Evolutionary conservation across 306 rosid species (phyloP), one percentile per base, ranked within the genome.

Genomic region (Lathyrus oleraceus): DNA sequence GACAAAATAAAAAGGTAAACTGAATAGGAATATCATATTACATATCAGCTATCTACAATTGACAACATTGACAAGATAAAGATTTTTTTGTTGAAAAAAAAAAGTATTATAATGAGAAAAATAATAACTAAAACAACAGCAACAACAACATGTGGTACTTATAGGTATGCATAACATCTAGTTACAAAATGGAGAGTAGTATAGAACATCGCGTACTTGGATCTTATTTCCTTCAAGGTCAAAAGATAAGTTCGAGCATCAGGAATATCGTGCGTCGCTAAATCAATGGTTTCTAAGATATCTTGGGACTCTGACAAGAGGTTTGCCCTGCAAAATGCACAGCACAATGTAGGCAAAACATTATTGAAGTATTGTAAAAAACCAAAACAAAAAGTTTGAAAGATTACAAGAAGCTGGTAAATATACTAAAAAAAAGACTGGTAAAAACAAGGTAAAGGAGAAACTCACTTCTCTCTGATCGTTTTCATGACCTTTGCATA

Each of bases 241-340:
- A 91, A 74, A 71, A 94, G 86, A 87, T 90, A 91, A 70, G 97
- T 76, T 16, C 88, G 83, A n/a, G 92, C 97, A 84, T 94, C 99
- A 39, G 91, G 95, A 77, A 91, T 86, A 71, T 87, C 91, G 15
- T 73, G 60, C n/a, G 99, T 94, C 54, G 63, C 80, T 0, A 61
- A 23, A 57, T 91, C 73, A 59, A 94, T 91, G 61, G 89, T 82
- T 52, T 70, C 53, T 61, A 40, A 52, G 72, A 91, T 86, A 5
- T 87, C 85, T 74, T 91, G 86, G 56, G 92, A 69, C 76, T 88
- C 97, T 4, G 97, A 80, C 74, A 81, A 81, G 79, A 91, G 61
- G 25, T 47, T 81, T 36, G 96, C 96, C 92, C 99, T 94, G 84
- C 72, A 69, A 48, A 49, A 72, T 38, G 74, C 61, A 53, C 49